Evolutionary conservation across 441 rosid species (phyloP), one percentile per base, ranked within the genome.

Genomic region (Gossypium lobatum): DNA sequence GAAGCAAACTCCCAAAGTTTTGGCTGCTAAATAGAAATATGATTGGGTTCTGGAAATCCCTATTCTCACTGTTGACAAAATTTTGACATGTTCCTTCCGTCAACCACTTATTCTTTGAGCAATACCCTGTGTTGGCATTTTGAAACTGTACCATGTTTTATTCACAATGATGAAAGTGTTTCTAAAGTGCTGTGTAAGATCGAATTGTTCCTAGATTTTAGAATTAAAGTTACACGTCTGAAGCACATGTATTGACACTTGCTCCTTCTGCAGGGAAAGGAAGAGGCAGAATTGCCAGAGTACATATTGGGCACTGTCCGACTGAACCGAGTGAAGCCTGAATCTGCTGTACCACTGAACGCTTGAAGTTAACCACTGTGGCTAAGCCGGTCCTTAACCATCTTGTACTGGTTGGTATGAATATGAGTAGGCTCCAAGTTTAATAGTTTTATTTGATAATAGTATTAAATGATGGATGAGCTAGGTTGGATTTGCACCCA

Each of bases 301-400:
- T 96, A 87, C 85, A 79, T 96, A 76, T 93, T 93, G 71, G 99
- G 99, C 55, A 92, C 99, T 2, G 99, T 92, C 42, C 86, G 96
- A 67, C 84, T 96, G 39, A 93, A 89, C 72, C 90, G 93, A 20
- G 78, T 95, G 76, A 87, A 74, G 84, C 83, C 80, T 0, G 97
- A 96, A 7, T 75, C 97, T 39, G 98, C 99, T 2, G 74, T 81
- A 48, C 79, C 80, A 9, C 81, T 93, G 77, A 87, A 85, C 83
- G 91, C 62, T 77, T 89, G 89, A 85, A 66, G 75, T 72, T 62
- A 58, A 45, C 46, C 54, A 16, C 59, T 52, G 17, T 4, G 18
- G 8, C 1, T 50, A 67, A 31, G 42, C 72, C 23, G 50, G 16
- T 73, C 55, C 55, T 64, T 21, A 31, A 34, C 31, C 46, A 46